These are phyloP conservation scores for Naganishia vaughanmartiniae DNA, from an alignment of 768 basidiomycete species.

Conservation along the genomic window DNA sequence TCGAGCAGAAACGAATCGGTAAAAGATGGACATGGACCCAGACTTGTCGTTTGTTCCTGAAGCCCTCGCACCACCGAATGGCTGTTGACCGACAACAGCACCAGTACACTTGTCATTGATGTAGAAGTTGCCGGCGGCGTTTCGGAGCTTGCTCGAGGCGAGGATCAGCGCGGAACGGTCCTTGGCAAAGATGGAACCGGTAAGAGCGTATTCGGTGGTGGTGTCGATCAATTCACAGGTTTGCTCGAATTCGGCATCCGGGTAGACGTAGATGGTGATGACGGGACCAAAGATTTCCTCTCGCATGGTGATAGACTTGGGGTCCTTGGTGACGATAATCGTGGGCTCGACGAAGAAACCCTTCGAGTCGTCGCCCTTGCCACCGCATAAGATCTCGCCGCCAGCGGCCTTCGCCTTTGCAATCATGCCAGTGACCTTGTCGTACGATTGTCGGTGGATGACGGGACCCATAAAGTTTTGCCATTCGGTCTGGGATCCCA, in stretches of 20 bases:
- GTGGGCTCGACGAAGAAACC: constrained; percentile 95
- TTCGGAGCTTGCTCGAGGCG: constrained; percentile 77
- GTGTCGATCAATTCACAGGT: constrained; percentile 81
- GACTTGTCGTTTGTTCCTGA: constrained; percentile 99
- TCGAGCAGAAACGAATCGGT: constrained; percentile 68
- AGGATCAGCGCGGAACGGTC: constrained; percentile 76
- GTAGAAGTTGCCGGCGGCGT: constrained; percentile 94
- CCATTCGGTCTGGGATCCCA: constrained; percentile 74
- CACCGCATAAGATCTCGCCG: constrained; percentile 85
- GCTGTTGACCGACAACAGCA: constrained; percentile 77
- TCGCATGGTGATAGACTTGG: constrained; percentile 79
- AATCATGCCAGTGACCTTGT: constrained; percentile 79
- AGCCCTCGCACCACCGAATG: constrained; percentile 88
- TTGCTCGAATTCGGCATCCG: constrained; percentile 80
- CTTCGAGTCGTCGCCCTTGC: constrained; percentile 72
- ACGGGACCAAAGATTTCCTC: constrained; percentile 99
- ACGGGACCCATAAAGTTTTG: constrained; percentile 92
- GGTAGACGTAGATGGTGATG: constrained; percentile 84
- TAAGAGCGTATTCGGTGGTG: constrained; percentile 83
- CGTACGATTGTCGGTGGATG: constrained; percentile 83
- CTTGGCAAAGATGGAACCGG: constrained; percentile 85
- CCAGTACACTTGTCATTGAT: constrained; percentile 88
- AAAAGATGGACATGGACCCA: constrained; percentile 73
- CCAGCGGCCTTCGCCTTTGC: constrained; percentile 81
- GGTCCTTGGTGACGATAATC: constrained; percentile 86